Evolutionary conservation across 164 flowering plant species (phyloP).

Genomic region (Vitis amurensis): DNA sequence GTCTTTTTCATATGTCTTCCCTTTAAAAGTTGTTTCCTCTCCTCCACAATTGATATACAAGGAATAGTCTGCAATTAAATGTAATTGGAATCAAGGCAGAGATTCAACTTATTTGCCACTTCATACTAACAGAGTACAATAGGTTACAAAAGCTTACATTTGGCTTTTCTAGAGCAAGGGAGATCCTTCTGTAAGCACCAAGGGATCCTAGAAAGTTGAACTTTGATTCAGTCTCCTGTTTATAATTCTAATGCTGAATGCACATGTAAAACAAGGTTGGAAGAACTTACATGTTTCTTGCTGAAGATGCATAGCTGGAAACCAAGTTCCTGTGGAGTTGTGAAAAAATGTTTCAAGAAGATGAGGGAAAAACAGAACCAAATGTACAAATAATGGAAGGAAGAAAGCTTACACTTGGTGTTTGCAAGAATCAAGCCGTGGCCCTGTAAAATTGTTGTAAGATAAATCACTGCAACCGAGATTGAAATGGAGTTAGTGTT

Average conservation of each 20-base stretch:
- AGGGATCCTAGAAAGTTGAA: slow-evolving; percentile 22
- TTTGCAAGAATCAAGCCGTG: slow-evolving; percentile 8
- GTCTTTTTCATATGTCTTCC: slow-evolving; percentile 8
- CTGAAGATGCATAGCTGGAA: slow-evolving; percentile 36
- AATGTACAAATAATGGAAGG: neutral
- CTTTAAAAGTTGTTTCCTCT: slow-evolving; percentile 13
- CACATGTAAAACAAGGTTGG: no score
- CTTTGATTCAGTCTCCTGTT: neutral
- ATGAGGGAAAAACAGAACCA: neutral
- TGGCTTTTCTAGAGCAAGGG: slow-evolving; percentile 45
- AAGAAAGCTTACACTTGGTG: slow-evolving; percentile 37
- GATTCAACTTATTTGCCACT: neutral
- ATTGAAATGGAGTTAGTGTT: neutral
- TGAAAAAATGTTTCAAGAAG: neutral
- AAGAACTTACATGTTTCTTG: slow-evolving; percentile 43
- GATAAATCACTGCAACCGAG: slow-evolving; percentile 70
- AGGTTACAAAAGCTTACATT: slow-evolving; percentile 36
- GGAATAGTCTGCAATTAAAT: slow-evolving; percentile 44
- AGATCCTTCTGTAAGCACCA: slow-evolving; percentile 72
- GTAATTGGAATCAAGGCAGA: neutral
- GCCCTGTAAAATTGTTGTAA: slow-evolving; percentile 62
- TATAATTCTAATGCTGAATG: neutral
- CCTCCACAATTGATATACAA: slow-evolving; percentile 87
- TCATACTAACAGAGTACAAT: neutral
- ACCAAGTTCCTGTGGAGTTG: slow-evolving; percentile 47